Base-by-base conservation (phyloP, 2,329 filamentous ascomycete species). In the Geosmithia morbida region DNA sequence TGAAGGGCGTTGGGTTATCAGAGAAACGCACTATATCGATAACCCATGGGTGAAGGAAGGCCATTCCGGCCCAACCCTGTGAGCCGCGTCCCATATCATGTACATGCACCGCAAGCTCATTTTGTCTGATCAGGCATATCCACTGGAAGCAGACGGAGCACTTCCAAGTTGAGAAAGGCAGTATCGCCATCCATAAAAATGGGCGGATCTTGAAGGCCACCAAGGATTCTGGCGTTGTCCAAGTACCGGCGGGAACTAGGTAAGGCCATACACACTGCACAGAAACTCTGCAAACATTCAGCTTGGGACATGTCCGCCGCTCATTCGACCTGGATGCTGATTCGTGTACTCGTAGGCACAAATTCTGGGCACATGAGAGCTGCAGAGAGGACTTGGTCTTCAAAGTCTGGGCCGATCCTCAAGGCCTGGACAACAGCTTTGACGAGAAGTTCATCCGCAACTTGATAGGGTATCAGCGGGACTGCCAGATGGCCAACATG, bases 81-180 rank as follows among this genome's bases (percentile, higher is more conserved):
- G 41, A 50, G 52, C 45, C 10, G 26, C 20, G 10, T 7, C 40
- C 46, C 20, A 42, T 19, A 18, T 14, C 33, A 17, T 46, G 41
- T 37, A 3, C 14, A 37, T 16, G 33, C 13, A 16, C 33, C 5
- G 11, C 33, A 37, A 37, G 33, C 33, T 37, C 33, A 37, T 11
- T 7, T 37, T 13, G 30, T 7, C 2, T 19, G 8, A 47, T 16
- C 22, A 55, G 53, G n/a, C 53, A 53, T 40, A 51, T 55, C 18
- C 53, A 55, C 33, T 43, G 49, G 14, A 13, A 29, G 11, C 53
- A 55, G 26, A 49, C 51, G 20, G 53, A 55, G 39, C 48, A 46
- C 33, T 53, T 55, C 46, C 39, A 52, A 18, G 51, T 55, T 16
- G 51, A 55, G 44, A 40, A 50, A 18, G 53, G 53, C 2, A 37